These are phyloP conservation scores for Eucalyptus camaldulensis DNA, from an alignment of 345 rosid species.

Conservation along the genomic window DNA sequence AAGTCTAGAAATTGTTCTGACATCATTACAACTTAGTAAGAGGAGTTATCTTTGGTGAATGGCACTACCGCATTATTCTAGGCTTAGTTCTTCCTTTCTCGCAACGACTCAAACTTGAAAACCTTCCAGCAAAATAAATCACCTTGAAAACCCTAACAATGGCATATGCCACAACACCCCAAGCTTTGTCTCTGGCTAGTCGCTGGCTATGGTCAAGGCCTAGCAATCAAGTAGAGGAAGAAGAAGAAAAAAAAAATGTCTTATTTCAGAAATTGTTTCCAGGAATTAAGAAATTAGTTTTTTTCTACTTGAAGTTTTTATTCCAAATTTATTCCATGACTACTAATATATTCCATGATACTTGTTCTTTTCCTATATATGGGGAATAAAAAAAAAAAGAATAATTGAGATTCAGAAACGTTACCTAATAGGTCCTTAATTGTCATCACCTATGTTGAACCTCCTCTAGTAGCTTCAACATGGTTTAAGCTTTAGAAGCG, in stretches of 20 bases:
- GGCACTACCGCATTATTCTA: background rate
- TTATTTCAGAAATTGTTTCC: too few species aligned
- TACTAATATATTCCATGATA: too few species aligned
- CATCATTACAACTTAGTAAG: background rate
- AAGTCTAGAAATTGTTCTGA: background rate
- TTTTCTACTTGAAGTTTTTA: too few species aligned
- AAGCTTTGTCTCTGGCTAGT: too few species aligned
- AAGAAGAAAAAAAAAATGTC: too few species aligned
- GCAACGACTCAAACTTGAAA: background rate
- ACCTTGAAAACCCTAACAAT: background rate
- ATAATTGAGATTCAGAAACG: too few species aligned
- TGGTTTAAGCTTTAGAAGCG: background rate
- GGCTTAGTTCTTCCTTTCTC: background rate
- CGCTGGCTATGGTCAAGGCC: too few species aligned
- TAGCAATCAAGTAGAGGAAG: too few species aligned
- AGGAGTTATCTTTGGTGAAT: background rate
- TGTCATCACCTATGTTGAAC: background rate
- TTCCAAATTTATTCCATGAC: too few species aligned
- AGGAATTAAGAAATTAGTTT: too few species aligned
- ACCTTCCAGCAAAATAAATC: background rate
- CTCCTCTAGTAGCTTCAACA: background rate
- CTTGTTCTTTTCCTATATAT: too few species aligned
- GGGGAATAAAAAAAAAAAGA: too few species aligned
- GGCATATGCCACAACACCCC: background rate
- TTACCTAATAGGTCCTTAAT: background rate